These are phyloP conservation scores for Irpex sp. DNA, from an alignment of 1,284 basidiomycete species.

Conservation along the genomic window DNA sequence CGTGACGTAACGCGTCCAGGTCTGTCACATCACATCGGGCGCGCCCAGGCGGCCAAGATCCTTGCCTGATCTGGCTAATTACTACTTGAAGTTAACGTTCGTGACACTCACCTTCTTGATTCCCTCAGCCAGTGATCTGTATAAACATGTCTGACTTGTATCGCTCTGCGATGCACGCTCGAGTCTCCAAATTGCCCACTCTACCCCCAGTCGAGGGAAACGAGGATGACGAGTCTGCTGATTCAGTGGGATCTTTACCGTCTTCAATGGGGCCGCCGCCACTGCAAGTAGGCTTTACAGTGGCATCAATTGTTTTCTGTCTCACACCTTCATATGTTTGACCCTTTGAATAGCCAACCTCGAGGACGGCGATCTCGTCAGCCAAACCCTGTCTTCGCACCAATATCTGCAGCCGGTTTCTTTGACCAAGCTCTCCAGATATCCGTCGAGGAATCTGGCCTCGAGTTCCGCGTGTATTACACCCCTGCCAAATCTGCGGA, in stretches of 20 bases:
- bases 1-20: neutral
- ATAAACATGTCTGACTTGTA: slow-evolving; percentile 61
- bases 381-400: slow-evolving; percentile 59
- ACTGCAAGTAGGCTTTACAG: slow-evolving; percentile 39
- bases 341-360: slow-evolving; percentile 5
- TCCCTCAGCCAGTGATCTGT: neutral
- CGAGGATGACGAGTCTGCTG: slow-evolving; percentile 58
- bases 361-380: slow-evolving; percentile 26
- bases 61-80: neutral
- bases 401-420: slow-evolving; percentile 72
- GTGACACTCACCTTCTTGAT: neutral
- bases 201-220: slow-evolving; percentile 52
- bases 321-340: neutral
- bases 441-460: slow-evolving; percentile 51
- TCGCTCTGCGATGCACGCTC: slow-evolving; percentile 65
- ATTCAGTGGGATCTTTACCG: slow-evolving; percentile 59
- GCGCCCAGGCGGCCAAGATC: no score
- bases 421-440: slow-evolving; percentile 79
- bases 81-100: neutral
- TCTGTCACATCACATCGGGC: neutral
- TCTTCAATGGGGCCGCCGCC: slow-evolving; percentile 56
- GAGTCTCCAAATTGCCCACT: slow-evolving; percentile 62
- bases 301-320: neutral
- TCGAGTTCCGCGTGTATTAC: slow-evolving; percentile 78
- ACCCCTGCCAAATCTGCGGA: slow-evolving; percentile 50